A percentile compares a stretch with the other conserved stretches of the same genome.
These are phyloP conservation scores for Heterobasidion occidentale DNA, from an alignment of 1,284 basidiomycete genomes.

Conservation along the genomic window DNA sequence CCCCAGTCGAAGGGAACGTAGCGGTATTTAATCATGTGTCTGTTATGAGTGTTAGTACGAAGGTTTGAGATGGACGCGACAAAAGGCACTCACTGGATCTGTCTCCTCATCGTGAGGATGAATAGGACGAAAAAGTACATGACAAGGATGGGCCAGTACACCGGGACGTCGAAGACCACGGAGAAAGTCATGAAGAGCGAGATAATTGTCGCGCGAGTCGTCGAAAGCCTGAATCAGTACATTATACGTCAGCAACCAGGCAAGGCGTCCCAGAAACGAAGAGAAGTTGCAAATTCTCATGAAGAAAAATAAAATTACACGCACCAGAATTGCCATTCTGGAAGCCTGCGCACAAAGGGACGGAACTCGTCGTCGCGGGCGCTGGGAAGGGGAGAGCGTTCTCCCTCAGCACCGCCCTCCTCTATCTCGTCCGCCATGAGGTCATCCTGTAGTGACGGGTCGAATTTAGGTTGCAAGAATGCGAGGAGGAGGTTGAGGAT, in stretches of 20 bases:
- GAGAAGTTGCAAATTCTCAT: neutral
- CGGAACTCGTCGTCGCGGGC: conserved; percentile 86
- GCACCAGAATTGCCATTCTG: conserved; percentile 95
- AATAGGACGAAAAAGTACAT: conserved; percentile 90
- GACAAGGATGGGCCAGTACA: conserved; percentile 97
- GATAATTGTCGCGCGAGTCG: conserved; percentile 83
- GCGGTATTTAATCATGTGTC: conserved; percentile 99
- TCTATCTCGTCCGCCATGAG: conserved; percentile 92
- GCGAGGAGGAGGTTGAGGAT: conserved; percentile 85
- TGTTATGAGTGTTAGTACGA: conserved; percentile 22
- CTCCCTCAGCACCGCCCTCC: conserved; percentile 62
- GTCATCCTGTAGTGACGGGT: conserved; percentile 92
- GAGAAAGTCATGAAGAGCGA: conserved; percentile 78
- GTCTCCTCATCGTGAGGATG: conserved; percentile 85
- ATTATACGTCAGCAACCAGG: neutral
- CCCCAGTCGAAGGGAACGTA: conserved; percentile 91
- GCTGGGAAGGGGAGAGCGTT: conserved; percentile 39
- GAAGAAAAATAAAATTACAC: conserved; percentile 15
- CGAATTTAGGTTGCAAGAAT: conserved; percentile 91
- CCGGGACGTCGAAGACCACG: conserved; percentile 86
- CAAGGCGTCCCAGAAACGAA: neutral
- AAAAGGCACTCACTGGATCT: conserved; percentile 74
- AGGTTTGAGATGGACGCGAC: neutral
- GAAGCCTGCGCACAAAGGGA: conserved; percentile 92
- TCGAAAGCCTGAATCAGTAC: conserved; percentile 65